These are phyloP conservation scores for Halophytophthora polymorphica DNA, from an alignment of 352 stramenopile species.

Conservation along the genomic window DNA sequence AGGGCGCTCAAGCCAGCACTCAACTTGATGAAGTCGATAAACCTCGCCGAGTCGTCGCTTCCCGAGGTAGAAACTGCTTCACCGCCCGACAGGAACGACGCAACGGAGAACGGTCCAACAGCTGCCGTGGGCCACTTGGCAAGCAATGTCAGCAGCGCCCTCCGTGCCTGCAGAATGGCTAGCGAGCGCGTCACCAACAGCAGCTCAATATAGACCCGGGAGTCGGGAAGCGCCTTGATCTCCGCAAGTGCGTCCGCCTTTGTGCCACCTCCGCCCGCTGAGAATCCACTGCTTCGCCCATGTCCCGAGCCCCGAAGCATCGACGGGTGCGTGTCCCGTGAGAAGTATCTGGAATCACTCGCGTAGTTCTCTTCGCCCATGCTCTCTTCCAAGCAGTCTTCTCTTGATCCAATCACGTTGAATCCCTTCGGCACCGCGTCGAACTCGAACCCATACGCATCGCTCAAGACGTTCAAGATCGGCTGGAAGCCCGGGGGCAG, in stretches of 20 bases:
- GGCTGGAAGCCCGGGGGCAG: conserved; percentile 76
- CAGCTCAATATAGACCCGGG: conserved; percentile 74
- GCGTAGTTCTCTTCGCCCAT: conserved; percentile 84
- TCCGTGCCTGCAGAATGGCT: conserved; percentile 76
- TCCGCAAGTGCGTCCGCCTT: conserved; percentile 71
- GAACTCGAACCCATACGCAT: conserved; percentile 27
- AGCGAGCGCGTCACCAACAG: conserved; percentile 73
- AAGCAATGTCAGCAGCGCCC: conserved; percentile 70
- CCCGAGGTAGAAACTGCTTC: conserved; percentile 2
- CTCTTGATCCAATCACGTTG: conserved; percentile 66
- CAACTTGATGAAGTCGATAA: conserved; percentile 86
- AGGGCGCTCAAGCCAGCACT: conserved; percentile 67
- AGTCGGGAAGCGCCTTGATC: conserved; percentile 76
- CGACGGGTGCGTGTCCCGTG: conserved; percentile 68
- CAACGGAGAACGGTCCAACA: conserved; percentile 59
- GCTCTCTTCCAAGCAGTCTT: conserved; percentile 82
- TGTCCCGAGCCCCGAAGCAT: conserved; percentile 59
- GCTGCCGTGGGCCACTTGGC: conserved; percentile 65
- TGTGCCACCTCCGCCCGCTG: conserved; percentile 34
- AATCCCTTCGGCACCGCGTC: conserved; percentile 63
- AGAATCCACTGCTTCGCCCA: conserved; percentile 38
- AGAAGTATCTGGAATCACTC: conserved; percentile 75
- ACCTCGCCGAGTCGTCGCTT: conserved; percentile 39
- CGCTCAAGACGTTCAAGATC: conserved; percentile 68
- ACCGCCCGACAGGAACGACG: conserved; percentile 34